phyloP scores from a whole-genome alignment of 495 filamentous ascomycete genomes.

The Penicillium coffeae region DNA sequence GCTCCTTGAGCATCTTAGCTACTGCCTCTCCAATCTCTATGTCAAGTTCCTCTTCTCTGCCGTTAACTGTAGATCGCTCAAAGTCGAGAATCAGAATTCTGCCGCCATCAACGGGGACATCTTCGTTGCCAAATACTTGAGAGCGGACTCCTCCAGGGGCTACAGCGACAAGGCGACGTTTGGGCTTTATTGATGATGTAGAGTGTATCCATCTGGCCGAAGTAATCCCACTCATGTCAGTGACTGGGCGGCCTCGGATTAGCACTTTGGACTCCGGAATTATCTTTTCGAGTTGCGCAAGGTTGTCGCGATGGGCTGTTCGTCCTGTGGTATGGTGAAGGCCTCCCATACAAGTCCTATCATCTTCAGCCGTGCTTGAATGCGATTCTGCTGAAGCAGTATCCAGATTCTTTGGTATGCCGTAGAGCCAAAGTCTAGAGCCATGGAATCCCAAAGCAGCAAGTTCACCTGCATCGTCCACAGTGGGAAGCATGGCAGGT shows the following conservation, averaged over 20 bases:
- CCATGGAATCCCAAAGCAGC: constrained; percentile 72
- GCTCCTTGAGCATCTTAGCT: constrained; percentile 68
- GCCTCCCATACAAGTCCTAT: constrained; percentile 12
- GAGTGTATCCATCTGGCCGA: constrained; percentile 40
- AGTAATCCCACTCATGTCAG: constrained; percentile 41
- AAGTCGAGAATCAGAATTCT: constrained; percentile 78
- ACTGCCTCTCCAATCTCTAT: constrained; percentile 73
- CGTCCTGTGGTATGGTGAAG: constrained; percentile 14
- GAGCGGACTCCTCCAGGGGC: constrained; percentile 69
- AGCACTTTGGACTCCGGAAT: constrained; percentile 34
- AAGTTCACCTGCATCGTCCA: constrained; percentile 65
- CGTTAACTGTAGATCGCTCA: constrained; percentile 54
- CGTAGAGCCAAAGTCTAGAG: constrained; percentile 75
- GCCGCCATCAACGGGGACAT: constrained; percentile 77
- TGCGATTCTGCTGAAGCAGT: constrained; percentile 29
- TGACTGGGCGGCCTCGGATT: constrained; percentile 35
- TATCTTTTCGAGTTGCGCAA: constrained; percentile 29
- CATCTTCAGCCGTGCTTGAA: constrained; percentile 3
- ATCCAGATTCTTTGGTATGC: constrained; percentile 70
- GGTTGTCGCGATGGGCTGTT: constrained; percentile 21
- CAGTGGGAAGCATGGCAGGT: constrained; percentile 66
- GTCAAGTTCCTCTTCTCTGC: constrained; percentile 50
- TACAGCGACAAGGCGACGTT: constrained; percentile 60
- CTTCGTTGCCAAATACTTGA: constrained; percentile 63
- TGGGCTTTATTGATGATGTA: constrained; percentile 5